Conservation (phyloP, 2,329 filamentous ascomycete species). For the Colletotrichum sojae region DNA sequence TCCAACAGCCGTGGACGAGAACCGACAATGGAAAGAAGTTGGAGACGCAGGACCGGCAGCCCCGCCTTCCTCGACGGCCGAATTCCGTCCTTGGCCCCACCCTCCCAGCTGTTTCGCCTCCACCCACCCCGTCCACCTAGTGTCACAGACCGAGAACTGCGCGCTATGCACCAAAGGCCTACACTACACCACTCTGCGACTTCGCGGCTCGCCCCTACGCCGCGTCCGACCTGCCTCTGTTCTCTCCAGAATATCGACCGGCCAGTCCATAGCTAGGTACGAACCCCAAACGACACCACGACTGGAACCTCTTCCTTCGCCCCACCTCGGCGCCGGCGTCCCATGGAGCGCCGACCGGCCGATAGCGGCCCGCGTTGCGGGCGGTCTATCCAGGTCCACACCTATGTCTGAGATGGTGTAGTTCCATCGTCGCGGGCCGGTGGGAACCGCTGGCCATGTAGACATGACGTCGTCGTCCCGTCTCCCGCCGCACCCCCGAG, state of each 20-base stretch:
- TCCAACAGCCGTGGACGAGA: slow-evolving; percentile 14
- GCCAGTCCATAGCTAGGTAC: not conserved
- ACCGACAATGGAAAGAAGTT: slow-evolving; percentile 2
- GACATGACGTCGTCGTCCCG: slow-evolving; percentile 36
- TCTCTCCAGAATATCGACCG: not conserved
- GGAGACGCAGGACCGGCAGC: too few relatives aligned
- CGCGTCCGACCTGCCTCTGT: slow-evolving; percentile 13
- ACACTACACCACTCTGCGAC: too few relatives aligned
- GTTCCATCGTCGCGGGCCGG: slow-evolving; percentile 18
- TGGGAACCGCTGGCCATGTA: slow-evolving; percentile 23
- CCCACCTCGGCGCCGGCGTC: slow-evolving; percentile 26
- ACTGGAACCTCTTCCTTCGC: not conserved
- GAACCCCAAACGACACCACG: not conserved
- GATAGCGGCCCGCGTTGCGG: slow-evolving; percentile 20
- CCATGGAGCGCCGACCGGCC: slow-evolving; percentile 27
- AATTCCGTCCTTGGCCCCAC: slow-evolving; percentile 29
- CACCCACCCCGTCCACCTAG: slow-evolving; percentile 1
- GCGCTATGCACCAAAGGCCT: not conserved
- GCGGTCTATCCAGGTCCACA: not conserved
- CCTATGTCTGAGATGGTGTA: not conserved
- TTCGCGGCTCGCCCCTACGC: slow-evolving; percentile 37
- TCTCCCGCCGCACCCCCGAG: slow-evolving; percentile 2
- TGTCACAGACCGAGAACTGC: not conserved
- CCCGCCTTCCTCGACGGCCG: slow-evolving; percentile 20
- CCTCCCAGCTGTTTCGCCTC: not conserved